A percentile compares a stretch with the other conserved stretches of the same genome.
Evolutionary conservation across 306 rosid genomes (phyloP).

Genomic region (Astragalus glycyphyllos): DNA sequence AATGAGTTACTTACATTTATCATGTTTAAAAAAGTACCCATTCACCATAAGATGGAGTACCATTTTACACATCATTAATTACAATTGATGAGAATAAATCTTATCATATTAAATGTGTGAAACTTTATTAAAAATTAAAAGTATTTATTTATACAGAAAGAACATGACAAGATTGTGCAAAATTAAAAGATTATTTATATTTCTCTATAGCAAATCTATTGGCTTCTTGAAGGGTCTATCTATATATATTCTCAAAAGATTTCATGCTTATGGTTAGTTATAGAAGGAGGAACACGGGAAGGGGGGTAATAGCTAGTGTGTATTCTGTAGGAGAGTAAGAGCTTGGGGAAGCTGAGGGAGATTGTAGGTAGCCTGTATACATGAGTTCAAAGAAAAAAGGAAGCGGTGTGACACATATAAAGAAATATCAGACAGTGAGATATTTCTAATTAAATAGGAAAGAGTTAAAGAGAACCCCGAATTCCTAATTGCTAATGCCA

Average conservation of each 20-base stretch:
- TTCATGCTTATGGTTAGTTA: background rate
- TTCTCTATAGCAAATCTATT: constrained; percentile 14
- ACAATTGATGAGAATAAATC: background rate
- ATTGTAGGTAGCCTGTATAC: background rate
- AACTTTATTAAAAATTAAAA: background rate
- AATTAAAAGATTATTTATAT: background rate
- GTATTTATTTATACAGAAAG: background rate
- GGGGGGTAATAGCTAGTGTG: background rate
- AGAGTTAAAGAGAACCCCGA: background rate
- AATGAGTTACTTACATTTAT: too few relatives aligned
- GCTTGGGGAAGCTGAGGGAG: background rate
- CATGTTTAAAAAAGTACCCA: too few relatives aligned
- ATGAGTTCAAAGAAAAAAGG: background rate
- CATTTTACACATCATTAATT: too few relatives aligned
- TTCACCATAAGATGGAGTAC: too few relatives aligned
- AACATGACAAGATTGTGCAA: constrained; percentile 17
- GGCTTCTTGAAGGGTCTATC: constrained; percentile 19
- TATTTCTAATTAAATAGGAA: background rate
- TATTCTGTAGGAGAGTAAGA: constrained; percentile 3
- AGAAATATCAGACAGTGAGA: constrained; percentile 1
- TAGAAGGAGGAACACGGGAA: constrained; percentile 22
- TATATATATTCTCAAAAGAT: constrained; percentile 3
- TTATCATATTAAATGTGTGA: background rate
- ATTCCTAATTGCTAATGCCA: constrained; percentile 4
- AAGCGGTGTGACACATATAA: background rate